A percentile compares a stretch with the other conserved stretches of the same genome.
Conservation (phyloP, 495 filamentous ascomycete species). For the Penicillium manginii region DNA sequence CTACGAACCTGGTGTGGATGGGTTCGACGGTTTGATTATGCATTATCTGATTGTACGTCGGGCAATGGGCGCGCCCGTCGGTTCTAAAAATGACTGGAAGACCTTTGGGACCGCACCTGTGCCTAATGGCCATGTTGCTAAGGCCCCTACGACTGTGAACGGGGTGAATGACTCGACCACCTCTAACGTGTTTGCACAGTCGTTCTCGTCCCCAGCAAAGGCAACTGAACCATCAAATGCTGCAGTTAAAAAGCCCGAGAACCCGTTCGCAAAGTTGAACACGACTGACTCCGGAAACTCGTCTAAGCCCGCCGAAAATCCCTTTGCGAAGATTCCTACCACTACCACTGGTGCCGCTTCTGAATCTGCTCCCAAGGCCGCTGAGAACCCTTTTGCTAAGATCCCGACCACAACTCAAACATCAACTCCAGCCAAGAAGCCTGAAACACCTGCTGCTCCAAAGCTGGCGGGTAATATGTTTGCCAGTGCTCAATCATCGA, state of each 20-base stretch:
- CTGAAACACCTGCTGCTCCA: slow-evolving; percentile 20
- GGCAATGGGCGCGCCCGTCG: slow-evolving; percentile 38
- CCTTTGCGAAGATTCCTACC: neutral
- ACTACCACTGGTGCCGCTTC: neutral
- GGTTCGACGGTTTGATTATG: slow-evolving; percentile 38
- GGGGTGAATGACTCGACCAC: slow-evolving; percentile 37
- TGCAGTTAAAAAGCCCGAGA: neutral
- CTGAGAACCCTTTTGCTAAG: slow-evolving; percentile 1
- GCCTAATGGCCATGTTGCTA: neutral
- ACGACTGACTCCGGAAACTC: no score
- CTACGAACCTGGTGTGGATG: slow-evolving; percentile 31
- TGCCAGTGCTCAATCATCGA: slow-evolving; percentile 11
- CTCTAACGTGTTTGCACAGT: slow-evolving; percentile 46
- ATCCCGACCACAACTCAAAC: slow-evolving; percentile 6
- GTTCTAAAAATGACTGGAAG: slow-evolving; percentile 7
- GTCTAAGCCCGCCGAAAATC: neutral
- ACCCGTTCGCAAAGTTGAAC: neutral
- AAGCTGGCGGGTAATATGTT: slow-evolving; percentile 21
- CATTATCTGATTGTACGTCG: slow-evolving; percentile 42
- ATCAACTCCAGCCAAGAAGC: neutral
- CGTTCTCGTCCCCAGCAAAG: slow-evolving; percentile 38
- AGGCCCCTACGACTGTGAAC: neutral
- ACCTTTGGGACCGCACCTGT: neutral
- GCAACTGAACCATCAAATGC: slow-evolving; percentile 2
- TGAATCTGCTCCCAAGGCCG: neutral